Evolutionary conservation across 202 grass and related monocot genomes (phyloP).

Genomic region (Brachypodium distachyon): DNA sequence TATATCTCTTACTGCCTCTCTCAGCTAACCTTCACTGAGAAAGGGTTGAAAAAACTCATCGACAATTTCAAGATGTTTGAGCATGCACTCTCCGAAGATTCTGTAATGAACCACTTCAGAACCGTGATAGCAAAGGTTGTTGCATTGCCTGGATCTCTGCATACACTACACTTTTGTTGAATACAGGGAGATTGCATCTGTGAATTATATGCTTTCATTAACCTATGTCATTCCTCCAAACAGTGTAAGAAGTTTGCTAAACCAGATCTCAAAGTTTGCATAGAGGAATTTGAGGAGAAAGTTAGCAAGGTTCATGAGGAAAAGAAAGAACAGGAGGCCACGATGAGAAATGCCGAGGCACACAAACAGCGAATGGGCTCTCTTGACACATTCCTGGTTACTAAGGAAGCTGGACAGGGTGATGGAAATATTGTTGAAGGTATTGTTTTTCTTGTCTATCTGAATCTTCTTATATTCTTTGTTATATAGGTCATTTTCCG

Average conservation of each 20-base stretch:
- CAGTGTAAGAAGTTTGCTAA: conserved; percentile 98
- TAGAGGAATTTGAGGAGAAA: conserved; percentile 98
- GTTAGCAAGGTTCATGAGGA: conserved; percentile 71
- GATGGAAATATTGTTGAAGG: conserved; percentile 36
- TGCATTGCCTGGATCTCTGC: not conserved
- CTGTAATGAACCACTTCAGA: conserved; percentile 88
- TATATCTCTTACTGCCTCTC: conserved; percentile 94
- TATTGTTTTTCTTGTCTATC: not conserved
- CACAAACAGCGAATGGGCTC: conserved; percentile 57
- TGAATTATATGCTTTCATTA: not conserved
- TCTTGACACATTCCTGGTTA: conserved; percentile 42
- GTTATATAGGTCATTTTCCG: not conserved
- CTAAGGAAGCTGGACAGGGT: conserved; percentile 15
- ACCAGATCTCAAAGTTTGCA: conserved; percentile 67
- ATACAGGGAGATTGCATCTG: not conserved
- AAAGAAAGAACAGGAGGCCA: conserved; percentile 87
- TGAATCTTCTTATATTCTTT: not conserved
- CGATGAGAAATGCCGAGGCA: conserved; percentile 61
- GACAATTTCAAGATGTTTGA: conserved; percentile 97
- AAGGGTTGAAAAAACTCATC: conserved; percentile 83
- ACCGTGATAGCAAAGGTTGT: conserved; percentile 74
- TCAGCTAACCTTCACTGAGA: conserved; percentile 92
- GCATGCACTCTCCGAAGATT: conserved; percentile 73
- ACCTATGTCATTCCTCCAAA: conserved; percentile 17
- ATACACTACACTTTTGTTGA: not conserved